phyloP scores from a whole-genome alignment of 2,329 filamentous ascomycete species.

The Aspergillus persii region DNA sequence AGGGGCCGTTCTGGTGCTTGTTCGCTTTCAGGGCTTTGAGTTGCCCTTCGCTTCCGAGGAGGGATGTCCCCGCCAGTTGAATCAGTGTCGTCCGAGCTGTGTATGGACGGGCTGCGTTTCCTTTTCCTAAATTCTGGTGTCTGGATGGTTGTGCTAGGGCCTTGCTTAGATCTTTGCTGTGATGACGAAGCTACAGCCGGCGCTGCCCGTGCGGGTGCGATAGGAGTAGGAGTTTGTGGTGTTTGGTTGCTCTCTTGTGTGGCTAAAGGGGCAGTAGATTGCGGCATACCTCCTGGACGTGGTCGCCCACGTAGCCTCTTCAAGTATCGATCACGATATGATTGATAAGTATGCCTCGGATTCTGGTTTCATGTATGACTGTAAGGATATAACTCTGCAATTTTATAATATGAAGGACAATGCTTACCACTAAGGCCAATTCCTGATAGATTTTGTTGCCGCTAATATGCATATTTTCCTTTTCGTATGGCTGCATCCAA shows the following conservation, averaged over 20 bases:
- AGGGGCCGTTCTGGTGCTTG: not conserved
- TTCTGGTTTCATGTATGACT: slow-evolving; percentile 27
- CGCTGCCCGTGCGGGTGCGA: not conserved
- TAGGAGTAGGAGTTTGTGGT: slow-evolving; percentile 5
- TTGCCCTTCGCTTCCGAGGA: slow-evolving; percentile 10
- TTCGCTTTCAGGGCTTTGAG: not conserved
- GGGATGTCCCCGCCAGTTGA: not conserved
- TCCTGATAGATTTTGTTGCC: slow-evolving; percentile 49
- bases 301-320: slow-evolving; percentile 38
- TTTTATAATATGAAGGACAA: not conserved
- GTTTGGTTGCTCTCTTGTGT: slow-evolving; percentile 2
- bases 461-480: slow-evolving; percentile 29
- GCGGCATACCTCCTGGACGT: slow-evolving; percentile 31
- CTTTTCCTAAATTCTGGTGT: slow-evolving; percentile 20
- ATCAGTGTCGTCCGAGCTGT: not conserved
- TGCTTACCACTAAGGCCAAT: slow-evolving; percentile 38
- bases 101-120: slow-evolving; percentile 16
- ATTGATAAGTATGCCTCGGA: slow-evolving; percentile 48
- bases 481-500: slow-evolving; percentile 40
- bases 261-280: not conserved
- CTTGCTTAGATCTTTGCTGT: not conserved
- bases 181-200: not conserved
- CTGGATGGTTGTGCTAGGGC: not conserved
- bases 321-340: slow-evolving; percentile 49
- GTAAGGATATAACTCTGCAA: slow-evolving; percentile 6